Conservation (phyloP, 176 grass and related monocot species). For the Avena sativa region DNA sequence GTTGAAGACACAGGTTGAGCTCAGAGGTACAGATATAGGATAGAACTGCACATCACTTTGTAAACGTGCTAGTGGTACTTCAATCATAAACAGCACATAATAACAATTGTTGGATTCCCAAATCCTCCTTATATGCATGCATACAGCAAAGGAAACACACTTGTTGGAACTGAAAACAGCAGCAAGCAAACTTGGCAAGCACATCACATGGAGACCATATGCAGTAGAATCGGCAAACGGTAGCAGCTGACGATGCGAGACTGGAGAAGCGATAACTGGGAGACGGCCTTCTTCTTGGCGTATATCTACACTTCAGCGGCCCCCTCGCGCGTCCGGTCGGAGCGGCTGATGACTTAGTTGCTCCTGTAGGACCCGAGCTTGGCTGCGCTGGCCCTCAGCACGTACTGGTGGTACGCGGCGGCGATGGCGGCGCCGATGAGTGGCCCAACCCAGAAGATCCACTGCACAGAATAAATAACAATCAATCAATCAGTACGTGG, state of each 20-base stretch:
- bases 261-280: not conserved
- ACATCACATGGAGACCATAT: conserved; percentile 31
- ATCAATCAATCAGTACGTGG: conserved; percentile 21
- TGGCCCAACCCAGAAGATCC: conserved; percentile 92
- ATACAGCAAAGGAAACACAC: conserved; percentile 17
- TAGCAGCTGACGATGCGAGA: not conserved
- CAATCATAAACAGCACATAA: conserved; percentile 10
- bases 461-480: conserved; percentile 47
- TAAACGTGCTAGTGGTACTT: not conserved
- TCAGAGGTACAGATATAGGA: not conserved
- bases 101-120: not conserved
- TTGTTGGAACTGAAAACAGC: not conserved
- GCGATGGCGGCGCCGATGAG: conserved; percentile 80
- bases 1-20: not conserved
- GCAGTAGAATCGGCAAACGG: conserved; percentile 18
- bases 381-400: conserved; percentile 65
- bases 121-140: conserved; percentile 34
- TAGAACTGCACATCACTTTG: not conserved
- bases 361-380: conserved; percentile 70
- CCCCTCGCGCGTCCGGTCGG: not conserved
- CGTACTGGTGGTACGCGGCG: conserved; percentile 64
- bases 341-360: conserved; percentile 36
- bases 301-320: conserved; percentile 50
- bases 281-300: conserved; percentile 5
- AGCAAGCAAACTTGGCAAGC: conserved; percentile 8